Percentiles rank a stretch among this genome's conserved stretches.
Conservation (phyloP, 176 grass and related monocot genomes). For the Cymbopogon citratus region DNA sequence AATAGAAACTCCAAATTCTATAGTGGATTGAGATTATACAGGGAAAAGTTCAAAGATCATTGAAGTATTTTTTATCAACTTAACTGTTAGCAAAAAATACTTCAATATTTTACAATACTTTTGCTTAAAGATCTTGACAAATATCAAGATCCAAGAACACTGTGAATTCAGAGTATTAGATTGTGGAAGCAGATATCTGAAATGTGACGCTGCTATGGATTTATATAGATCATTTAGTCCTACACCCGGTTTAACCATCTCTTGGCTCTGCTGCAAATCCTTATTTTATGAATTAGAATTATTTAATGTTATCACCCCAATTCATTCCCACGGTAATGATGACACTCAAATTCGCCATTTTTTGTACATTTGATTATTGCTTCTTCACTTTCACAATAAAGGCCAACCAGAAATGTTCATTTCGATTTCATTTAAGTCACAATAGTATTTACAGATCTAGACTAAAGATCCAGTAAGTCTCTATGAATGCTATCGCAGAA, state of each 20-base stretch:
- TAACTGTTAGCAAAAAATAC: neutral
- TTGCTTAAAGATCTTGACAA: neutral
- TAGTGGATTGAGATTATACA: neutral
- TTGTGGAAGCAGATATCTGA: neutral
- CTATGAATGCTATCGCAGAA: neutral
- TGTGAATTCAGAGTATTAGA: neutral
- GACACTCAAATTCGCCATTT: neutral
- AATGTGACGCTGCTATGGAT: neutral
- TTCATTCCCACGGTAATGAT: neutral
- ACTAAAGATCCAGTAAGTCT: neutral
- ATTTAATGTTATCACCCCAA: neutral
- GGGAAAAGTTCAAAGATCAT: neutral
- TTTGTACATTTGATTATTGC: neutral
- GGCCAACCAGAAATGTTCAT: neutral
- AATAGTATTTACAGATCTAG: neutral
- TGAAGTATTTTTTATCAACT: neutral
- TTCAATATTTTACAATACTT: neutral
- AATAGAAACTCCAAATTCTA: neutral
- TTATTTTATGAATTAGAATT: neutral
- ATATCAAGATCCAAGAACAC: constrained; percentile 4
- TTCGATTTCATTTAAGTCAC: neutral
- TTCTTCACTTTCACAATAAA: neutral
- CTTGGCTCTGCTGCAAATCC: neutral
- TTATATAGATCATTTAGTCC: neutral
- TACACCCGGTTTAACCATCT: neutral